Evolutionary conservation across 306 rosid genomes (phyloP).

Genomic region (Ceratonia siliqua): DNA sequence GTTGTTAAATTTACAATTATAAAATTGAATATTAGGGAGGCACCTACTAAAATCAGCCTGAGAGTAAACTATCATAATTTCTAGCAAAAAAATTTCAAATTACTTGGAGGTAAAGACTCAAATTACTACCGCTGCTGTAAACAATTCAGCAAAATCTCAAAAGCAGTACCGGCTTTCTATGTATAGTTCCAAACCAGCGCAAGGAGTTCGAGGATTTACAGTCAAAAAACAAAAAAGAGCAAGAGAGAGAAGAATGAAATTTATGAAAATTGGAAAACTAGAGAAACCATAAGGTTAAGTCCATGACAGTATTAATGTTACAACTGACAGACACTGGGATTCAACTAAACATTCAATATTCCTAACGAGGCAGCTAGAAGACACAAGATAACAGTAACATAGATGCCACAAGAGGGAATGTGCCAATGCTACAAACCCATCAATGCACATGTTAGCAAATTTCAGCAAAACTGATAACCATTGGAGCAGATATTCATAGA

Average conservation of each 20-base stretch:
- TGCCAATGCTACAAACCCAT: conserved; percentile 1
- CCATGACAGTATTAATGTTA: not conserved
- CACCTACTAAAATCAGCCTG: too few species aligned
- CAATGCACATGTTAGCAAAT: not conserved
- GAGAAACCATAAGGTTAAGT: not conserved
- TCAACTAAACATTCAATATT: too few species aligned
- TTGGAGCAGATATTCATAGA: conserved; percentile 14
- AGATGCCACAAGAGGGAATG: not conserved
- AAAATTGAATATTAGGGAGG: conserved; percentile 21
- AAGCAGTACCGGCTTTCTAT: conserved; percentile 4
- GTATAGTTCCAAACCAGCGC: not conserved
- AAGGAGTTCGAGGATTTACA: not conserved
- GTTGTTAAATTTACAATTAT: not conserved
- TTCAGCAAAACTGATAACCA: conserved; percentile 13
- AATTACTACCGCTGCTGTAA: too few species aligned
- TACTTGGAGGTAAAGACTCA: too few species aligned
- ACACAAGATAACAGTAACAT: not conserved
- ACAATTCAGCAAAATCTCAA: conserved; percentile 21
- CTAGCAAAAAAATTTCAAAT: too few species aligned
- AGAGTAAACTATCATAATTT: too few species aligned
- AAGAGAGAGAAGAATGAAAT: not conserved
- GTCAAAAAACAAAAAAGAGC: not conserved
- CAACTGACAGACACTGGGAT: not conserved
- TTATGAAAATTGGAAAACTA: not conserved
- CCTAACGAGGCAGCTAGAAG: too few species aligned